Conservation (phyloP, 768 basidiomycete genomes). For the Lanmaoa rubissima region DNA sequence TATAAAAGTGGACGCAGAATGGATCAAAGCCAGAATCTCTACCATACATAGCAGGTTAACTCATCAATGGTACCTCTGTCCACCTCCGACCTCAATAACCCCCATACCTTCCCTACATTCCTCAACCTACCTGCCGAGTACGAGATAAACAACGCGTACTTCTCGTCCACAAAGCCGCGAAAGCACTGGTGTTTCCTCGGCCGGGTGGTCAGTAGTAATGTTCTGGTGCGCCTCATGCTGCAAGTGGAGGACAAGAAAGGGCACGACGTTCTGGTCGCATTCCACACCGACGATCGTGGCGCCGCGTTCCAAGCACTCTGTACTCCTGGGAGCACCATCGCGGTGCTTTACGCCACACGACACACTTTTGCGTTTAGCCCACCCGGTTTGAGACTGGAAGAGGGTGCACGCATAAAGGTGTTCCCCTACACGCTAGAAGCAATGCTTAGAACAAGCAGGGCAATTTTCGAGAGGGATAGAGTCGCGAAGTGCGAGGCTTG, state of each 20-base stretch:
- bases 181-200: constrained; percentile 34
- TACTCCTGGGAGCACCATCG: constrained; percentile 29
- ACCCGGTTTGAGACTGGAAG: constrained; percentile 28
- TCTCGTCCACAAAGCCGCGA: constrained; percentile 25
- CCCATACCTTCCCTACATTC: constrained; percentile 25
- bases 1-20: constrained; percentile 11
- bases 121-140: constrained; percentile 23
- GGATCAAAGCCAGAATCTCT: neutral
- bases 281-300: constrained; percentile 34
- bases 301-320: constrained; percentile 21
- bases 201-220: constrained; percentile 22
- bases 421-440: constrained; percentile 27
- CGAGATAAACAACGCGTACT: constrained; percentile 16
- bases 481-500: constrained; percentile 24
- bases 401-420: constrained; percentile 23
- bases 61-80: constrained; percentile 19
- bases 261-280: constrained; percentile 25
- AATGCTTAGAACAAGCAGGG: constrained; percentile 26
- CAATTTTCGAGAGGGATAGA: constrained; percentile 19
- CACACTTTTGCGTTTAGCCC: constrained; percentile 32
- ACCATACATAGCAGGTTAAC: neutral
- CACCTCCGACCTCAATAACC: constrained; percentile 29
- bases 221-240: constrained; percentile 28
- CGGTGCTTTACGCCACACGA: constrained; percentile 31
- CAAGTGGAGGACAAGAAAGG: constrained; percentile 31